These are phyloP conservation scores for Lactarius psammicola DNA, from an alignment of 768 basidiomycete species.

Conservation along the genomic window DNA sequence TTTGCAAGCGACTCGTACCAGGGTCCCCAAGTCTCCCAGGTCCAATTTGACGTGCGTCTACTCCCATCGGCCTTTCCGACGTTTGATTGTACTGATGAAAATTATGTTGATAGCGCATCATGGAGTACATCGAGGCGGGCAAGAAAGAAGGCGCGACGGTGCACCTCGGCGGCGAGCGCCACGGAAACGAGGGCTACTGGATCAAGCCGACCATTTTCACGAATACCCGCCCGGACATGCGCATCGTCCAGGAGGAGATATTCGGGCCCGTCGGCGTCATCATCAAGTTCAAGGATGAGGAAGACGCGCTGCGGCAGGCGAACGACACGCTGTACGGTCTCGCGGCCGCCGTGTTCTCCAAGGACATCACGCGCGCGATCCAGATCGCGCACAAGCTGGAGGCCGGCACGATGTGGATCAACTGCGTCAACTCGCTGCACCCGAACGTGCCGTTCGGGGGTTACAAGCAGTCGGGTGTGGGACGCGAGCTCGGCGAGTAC, in stretches of 20 bases:
- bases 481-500: slow-evolving; percentile 64
- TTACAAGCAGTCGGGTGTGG: slow-evolving; percentile 67
- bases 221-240: slow-evolving; percentile 54
- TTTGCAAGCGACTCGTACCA: slow-evolving; percentile 60
- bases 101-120: slow-evolving; percentile 45
- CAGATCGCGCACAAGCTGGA: slow-evolving; percentile 69
- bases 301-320: slow-evolving; percentile 66
- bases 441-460: slow-evolving; percentile 60
- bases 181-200: slow-evolving; percentile 59
- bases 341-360: slow-evolving; percentile 82
- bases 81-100: background rate
- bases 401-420: slow-evolving; percentile 79
- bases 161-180: slow-evolving; percentile 52
- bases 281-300: slow-evolving; percentile 60
- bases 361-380: slow-evolving; percentile 73
- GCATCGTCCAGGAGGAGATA: slow-evolving; percentile 58
- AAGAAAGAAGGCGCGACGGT: slow-evolving; percentile 58
- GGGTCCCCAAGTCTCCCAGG: slow-evolving; percentile 77
- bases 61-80: background rate
- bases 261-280: slow-evolving; percentile 72
- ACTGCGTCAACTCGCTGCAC: slow-evolving; percentile 41
- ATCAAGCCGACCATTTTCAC: slow-evolving; percentile 63
- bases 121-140: slow-evolving; percentile 60
- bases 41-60: slow-evolving; percentile 65
- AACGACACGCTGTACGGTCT: slow-evolving; percentile 90